Evolutionary conservation across 164 flowering plant genomes (phyloP), one percentile per base, ranked within the genome.

Genomic region (Tetrastigma voinierianum): DNA sequence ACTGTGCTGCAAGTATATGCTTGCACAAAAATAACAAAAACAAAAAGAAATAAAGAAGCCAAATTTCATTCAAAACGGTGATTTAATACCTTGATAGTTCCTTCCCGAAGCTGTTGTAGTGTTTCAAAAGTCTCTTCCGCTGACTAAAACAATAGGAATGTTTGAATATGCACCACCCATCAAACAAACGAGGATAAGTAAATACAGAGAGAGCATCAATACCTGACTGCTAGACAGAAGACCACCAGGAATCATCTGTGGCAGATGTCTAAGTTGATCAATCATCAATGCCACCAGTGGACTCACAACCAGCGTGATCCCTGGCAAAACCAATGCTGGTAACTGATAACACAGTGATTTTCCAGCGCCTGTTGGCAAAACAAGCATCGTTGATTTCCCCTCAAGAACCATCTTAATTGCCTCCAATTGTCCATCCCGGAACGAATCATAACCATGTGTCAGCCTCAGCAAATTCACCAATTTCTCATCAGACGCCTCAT

Each of bases 221-320:
- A 90, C 99, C 93, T 96, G 98, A 78, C 72, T 85, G 72, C 97
- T 86, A 52, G 82, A 76, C 66, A 96, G 73, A 55, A 93, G 77
- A 66, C 85, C 87, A 25, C 98, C 99, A 10, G 19, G 82, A 72
- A 96, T 77, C 62, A 78, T 67, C 16, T 83, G 78, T 62, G 97
- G 98, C 64, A 96, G 73, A 67, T 86, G 88, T 68, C 81, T 87
- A 16, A 96, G 80, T 72, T 96, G 99, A 82, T 93, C 99, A 72
- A 93, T 85, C 99, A 96, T 96, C 83, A 96, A 82, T 2, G 98
- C 91, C 44, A 96, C 87, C 62, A 96, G 70, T 6, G 99, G 99
- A 76, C 98, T 87, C 16, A 93, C 85, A 67, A 96, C 98, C 63
- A 96, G 71, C 10, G 95, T 91, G 32, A 89, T 59, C 53, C 99